phyloP scores from a whole-genome alignment of 495 filamentous ascomycete genomes.

The Aspergillus heteromorphus region DNA sequence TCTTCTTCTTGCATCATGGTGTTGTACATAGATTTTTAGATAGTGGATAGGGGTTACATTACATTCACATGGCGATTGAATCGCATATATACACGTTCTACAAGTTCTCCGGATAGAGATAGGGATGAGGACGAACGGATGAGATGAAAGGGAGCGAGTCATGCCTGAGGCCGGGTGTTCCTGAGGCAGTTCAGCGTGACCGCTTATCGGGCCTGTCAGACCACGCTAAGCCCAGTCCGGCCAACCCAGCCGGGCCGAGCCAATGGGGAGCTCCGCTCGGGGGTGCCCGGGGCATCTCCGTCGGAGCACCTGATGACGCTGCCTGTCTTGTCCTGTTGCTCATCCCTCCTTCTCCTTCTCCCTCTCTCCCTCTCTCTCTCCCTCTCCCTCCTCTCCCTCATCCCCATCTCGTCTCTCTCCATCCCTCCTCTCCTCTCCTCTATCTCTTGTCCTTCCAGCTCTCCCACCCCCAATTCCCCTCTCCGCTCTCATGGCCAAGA shows the following conservation, averaged over 20 bases:
- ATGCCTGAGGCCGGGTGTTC: not conserved
- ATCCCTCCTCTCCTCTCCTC: not conserved
- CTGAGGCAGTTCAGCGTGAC: not conserved
- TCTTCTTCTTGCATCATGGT: no score
- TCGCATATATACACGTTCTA: no score
- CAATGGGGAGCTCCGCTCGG: no score
- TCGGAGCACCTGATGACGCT: conserved; percentile 5
- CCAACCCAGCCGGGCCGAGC: no score
- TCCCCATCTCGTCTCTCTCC: not conserved
- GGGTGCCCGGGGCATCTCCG: not conserved
- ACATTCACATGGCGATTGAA: not conserved
- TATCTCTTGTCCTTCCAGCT: not conserved
- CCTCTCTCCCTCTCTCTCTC: conserved; percentile 5
- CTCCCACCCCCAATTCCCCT: not conserved
- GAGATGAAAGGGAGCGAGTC: not conserved
- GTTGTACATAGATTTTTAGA: not conserved
- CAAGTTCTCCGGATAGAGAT: no score
- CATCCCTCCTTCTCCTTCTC: not conserved
- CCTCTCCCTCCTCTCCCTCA: not conserved
- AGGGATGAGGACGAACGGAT: no score
- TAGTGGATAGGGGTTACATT: not conserved
- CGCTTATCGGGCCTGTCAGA: no score
- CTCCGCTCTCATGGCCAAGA: conserved; percentile 18
- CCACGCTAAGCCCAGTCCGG: no score
- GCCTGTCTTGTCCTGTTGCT: not conserved